Evolutionary conservation across 805 yeast genomes (phyloP), one percentile per base, ranked within the genome.

Genomic region (Vanderwaltozyma yarrowii): DNA sequence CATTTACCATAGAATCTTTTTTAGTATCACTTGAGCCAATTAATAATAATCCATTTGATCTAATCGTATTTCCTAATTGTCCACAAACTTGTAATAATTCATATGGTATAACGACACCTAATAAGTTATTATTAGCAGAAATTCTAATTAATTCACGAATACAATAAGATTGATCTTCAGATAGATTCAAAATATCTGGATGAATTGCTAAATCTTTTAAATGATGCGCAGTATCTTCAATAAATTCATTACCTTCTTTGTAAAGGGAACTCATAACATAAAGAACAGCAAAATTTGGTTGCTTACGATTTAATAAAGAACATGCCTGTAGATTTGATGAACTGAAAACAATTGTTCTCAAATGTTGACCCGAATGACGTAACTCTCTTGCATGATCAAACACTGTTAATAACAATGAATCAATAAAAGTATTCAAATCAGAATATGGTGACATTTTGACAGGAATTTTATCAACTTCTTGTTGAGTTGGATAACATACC

Each of bases 221-320:
- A 32, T 51, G 49, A 34, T 60, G 55, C 4, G 62, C 59, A 1
- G 65, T 56, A 30, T 58, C 62, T 28, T 47, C 44, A 8, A 47
- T 39, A 32, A 53, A 54, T 11, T 31, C 35, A 13, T 41, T 42
- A 17, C 37, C 40, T 23, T 36, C 39, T 13, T 41, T 38, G 26
- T 47, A 41, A 10, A 78, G 64, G n/a, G 86, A 84, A 49, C 76
- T 78, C 72, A 88, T 74, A 39, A 79, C 75, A 62, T 84, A 82
- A 46, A 92, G 78, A 0, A 92, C 97, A 0, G 98, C 96, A 62
- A 81, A 92, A 58, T 89, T 89, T 12, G 98, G 97, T 62, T 92
- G 98, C 61, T 92, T 92, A 98, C 98, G 92, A 61, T 92, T 92
- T 49, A 92, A 64, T 33, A 86, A 82, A 10, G 95, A 85, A 61